Conservation (phyloP, 2,329 filamentous ascomycete genomes). For the Triangularia setosa region DNA sequence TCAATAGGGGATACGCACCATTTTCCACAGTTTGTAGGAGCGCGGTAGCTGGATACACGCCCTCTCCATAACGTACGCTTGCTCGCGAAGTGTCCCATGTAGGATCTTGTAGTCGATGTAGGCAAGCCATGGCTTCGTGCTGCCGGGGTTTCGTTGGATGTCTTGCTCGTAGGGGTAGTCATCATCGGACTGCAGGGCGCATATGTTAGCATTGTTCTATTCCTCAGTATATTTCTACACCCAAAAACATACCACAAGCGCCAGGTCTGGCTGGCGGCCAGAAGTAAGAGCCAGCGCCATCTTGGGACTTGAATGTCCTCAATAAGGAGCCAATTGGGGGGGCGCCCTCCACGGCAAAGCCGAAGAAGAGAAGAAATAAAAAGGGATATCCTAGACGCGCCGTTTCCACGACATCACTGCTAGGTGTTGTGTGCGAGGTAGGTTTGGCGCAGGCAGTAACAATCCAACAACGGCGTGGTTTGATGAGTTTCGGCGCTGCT, state of each 20-base stretch:
- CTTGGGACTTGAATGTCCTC: constrained; percentile 1
- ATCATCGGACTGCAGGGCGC: constrained; percentile 55
- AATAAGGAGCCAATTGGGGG: constrained; percentile 3
- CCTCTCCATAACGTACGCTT: constrained; percentile 82
- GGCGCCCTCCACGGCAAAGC: constrained; percentile 11
- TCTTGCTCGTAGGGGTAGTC: constrained; percentile 97
- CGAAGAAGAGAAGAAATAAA: constrained; percentile 2
- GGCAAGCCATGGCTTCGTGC: constrained; percentile 88
- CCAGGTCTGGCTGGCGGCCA: constrained; percentile 42
- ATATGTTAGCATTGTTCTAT: constrained; percentile 24
- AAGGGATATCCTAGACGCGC: constrained; percentile 13
- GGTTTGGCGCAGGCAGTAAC: constrained; percentile 19
- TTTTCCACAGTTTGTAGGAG: constrained; percentile 98
- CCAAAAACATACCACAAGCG: constrained; percentile 43
- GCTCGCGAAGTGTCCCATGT: constrained; percentile 80
- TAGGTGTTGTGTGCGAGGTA: constrained; percentile 8
- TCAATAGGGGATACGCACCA: constrained; percentile 49
- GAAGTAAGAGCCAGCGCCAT: constrained; percentile 25
- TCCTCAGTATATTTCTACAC: neutral
- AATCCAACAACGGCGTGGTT: constrained; percentile 18
- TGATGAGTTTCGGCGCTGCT: constrained; percentile 13
- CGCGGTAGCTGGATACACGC: constrained; percentile 85
- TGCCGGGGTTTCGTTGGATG: constrained; percentile 77
- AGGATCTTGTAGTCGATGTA: constrained; percentile 90
- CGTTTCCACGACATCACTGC: constrained; percentile 28